Conservation (phyloP, 2,329 filamentous ascomycete genomes). For the Sporothrix sp. region DNA sequence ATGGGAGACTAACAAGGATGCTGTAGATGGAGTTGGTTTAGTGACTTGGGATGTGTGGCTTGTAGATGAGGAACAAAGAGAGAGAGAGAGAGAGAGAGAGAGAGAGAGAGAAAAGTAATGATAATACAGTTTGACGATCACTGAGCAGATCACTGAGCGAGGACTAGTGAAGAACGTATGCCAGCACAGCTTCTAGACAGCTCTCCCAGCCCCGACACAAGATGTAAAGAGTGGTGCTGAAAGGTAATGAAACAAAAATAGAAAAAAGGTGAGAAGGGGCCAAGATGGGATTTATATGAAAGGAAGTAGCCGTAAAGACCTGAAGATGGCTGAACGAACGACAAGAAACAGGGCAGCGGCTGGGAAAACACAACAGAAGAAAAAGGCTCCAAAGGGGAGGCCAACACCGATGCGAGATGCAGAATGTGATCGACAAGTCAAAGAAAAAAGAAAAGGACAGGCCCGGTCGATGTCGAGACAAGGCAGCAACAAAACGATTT, state of each 20-base stretch:
- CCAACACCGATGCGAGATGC: background rate
- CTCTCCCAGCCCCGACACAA: background rate
- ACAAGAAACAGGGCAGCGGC: too few species aligned
- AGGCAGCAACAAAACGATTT: constrained; percentile 4
- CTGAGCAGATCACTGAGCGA: background rate
- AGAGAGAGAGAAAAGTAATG: too few species aligned
- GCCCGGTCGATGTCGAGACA: too few species aligned
- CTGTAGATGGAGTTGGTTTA: background rate
- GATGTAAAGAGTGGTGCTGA: background rate
- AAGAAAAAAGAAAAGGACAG: background rate
- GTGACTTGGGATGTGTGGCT: background rate
- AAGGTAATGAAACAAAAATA: background rate
- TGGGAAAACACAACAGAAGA: background rate
- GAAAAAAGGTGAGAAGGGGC: background rate
- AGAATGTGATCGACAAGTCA: background rate
- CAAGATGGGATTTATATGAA: background rate
- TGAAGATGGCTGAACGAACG: too few species aligned
- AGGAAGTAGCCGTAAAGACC: too few species aligned
- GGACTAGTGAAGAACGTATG: too few species aligned
- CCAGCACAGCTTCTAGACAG: constrained; percentile 1
- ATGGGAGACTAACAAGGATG: too few species aligned
- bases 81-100: background rate
- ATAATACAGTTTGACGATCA: background rate
- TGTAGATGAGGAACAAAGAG: background rate
- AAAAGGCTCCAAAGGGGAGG: background rate